Conservation (phyloP, 768 basidiomycete genomes). For the Auricularia cornea region DNA sequence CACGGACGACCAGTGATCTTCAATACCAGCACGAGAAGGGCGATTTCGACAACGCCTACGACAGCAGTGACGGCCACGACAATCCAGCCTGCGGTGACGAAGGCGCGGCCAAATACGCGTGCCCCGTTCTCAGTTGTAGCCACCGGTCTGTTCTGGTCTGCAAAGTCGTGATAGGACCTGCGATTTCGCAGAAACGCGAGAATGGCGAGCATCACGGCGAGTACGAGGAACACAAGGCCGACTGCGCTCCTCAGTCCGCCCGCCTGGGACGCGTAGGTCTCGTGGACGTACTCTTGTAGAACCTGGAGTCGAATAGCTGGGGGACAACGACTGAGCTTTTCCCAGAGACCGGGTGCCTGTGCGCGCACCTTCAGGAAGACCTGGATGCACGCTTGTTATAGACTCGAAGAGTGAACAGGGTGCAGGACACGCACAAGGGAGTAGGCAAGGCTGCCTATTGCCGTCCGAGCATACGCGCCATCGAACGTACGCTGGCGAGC, state of each 20-base stretch:
- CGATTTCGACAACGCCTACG: slow-evolving; percentile 42
- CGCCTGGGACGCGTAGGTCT: neutral
- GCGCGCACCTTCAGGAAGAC: neutral
- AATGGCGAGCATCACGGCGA: slow-evolving; percentile 53
- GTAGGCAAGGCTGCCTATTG: slow-evolving; percentile 65
- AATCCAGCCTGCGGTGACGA: slow-evolving; percentile 73
- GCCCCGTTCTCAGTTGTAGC: slow-evolving; percentile 18
- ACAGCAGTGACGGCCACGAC: slow-evolving; percentile 41
- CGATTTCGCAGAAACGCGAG: slow-evolving; percentile 52
- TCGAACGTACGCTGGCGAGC: slow-evolving; percentile 78
- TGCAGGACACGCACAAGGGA: slow-evolving; percentile 36
- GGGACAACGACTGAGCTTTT: slow-evolving; percentile 44
- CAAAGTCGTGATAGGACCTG: slow-evolving; percentile 68
- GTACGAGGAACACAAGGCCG: slow-evolving; percentile 22
- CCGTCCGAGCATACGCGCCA: slow-evolving; percentile 72
- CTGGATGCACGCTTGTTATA: neutral
- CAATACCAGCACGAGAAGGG: slow-evolving; percentile 55
- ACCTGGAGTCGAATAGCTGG: slow-evolving; percentile 67
- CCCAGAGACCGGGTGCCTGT: too few species aligned
- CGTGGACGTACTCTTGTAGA: slow-evolving; percentile 54
- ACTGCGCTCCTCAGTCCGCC: slow-evolving; percentile 13
- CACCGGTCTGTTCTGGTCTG: slow-evolving; percentile 43
- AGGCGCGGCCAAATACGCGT: slow-evolving; percentile 66
- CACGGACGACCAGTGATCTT: slow-evolving; percentile 24
- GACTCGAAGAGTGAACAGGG: neutral